phyloP scores from a whole-genome alignment of 768 basidiomycete genomes.

The Boletales sp. region DNA sequence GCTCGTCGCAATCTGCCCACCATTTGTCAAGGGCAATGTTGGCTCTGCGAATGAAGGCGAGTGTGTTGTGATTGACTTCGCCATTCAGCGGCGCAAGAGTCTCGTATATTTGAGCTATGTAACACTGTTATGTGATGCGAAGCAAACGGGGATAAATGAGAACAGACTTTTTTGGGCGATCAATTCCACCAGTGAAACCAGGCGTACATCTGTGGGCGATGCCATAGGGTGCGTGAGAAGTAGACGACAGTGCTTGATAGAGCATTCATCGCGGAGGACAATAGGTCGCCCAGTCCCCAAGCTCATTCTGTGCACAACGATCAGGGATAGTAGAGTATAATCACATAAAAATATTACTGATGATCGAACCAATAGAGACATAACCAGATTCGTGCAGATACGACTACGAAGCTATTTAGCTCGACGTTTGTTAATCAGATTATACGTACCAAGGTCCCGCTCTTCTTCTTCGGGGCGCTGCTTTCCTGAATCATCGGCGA shows the following conservation, averaged over 20 bases:
- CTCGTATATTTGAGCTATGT: slow-evolving; percentile 86
- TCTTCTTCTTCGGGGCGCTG: slow-evolving; percentile 78
- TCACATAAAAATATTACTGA: slow-evolving; percentile 54
- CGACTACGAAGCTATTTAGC: slow-evolving; percentile 47
- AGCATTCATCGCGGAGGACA: slow-evolving; percentile 84
- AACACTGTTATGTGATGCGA: slow-evolving; percentile 2
- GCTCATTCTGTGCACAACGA: slow-evolving; percentile 61
- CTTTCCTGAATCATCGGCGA: slow-evolving; percentile 68
- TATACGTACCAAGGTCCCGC: slow-evolving; percentile 67
- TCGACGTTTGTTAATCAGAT: neutral
- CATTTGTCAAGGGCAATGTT: slow-evolving; percentile 85
- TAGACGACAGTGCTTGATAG: slow-evolving; percentile 79
- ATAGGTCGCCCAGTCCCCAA: slow-evolving; percentile 89
- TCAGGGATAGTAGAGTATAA: slow-evolving; percentile 5
- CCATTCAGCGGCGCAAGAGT: slow-evolving; percentile 84
- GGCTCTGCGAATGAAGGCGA: slow-evolving; percentile 84
- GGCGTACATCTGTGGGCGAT: slow-evolving; percentile 84
- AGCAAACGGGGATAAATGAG: neutral
- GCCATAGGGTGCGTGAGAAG: slow-evolving; percentile 83
- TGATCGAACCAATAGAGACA: slow-evolving; percentile 97
- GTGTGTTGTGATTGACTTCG: slow-evolving; percentile 78
- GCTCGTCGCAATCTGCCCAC: slow-evolving; percentile 85
- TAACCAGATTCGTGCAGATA: slow-evolving; percentile 91
- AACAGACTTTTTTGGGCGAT: slow-evolving; percentile 84
- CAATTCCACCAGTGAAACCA: slow-evolving; percentile 85